A percentile compares a stretch with the other conserved stretches of the same genome.
Conservation (phyloP, 2,329 filamentous ascomycete species). For the Botrytis fabae region DNA sequence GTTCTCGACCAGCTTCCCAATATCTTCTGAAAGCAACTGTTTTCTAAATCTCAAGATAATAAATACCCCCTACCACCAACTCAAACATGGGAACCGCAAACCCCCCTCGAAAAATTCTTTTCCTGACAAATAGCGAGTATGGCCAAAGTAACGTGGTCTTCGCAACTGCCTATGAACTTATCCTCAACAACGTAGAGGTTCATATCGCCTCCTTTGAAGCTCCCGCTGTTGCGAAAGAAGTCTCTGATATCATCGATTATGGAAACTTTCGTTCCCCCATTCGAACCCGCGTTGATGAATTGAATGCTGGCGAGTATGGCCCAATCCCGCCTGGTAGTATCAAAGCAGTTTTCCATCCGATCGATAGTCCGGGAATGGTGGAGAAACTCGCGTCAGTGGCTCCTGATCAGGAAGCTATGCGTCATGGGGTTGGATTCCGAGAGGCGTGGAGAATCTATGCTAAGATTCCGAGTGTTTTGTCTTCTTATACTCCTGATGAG, state of each 20-base stretch:
- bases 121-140: conserved; percentile 49
- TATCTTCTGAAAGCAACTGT: neutral
- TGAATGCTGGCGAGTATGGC: conserved; percentile 17
- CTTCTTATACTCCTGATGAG: conserved; percentile 43
- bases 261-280: conserved; percentile 34
- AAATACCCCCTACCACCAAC: too few species aligned
- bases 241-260: conserved; percentile 36
- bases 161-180: conserved; percentile 44
- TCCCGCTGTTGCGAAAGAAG: conserved; percentile 43
- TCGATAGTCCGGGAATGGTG: conserved; percentile 40
- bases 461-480: conserved; percentile 35
- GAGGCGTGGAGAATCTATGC: conserved; percentile 18
- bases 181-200: conserved; percentile 43
- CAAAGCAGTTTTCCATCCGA: conserved; percentile 40
- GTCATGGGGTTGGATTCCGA: conserved; percentile 1
- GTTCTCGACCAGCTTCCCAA: neutral
- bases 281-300: conserved; percentile 30
- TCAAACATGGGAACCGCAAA: neutral
- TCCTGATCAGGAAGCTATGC: conserved; percentile 28
- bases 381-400: conserved; percentile 39
- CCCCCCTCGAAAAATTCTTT: conserved; percentile 39
- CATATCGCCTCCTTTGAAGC: conserved; percentile 48
- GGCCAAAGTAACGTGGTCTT: conserved; percentile 51
- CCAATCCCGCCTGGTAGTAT: conserved; percentile 24
- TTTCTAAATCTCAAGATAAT: neutral